Conservation (phyloP, 2,329 filamentous ascomycete species). For the Verticillium klebahnii region DNA sequence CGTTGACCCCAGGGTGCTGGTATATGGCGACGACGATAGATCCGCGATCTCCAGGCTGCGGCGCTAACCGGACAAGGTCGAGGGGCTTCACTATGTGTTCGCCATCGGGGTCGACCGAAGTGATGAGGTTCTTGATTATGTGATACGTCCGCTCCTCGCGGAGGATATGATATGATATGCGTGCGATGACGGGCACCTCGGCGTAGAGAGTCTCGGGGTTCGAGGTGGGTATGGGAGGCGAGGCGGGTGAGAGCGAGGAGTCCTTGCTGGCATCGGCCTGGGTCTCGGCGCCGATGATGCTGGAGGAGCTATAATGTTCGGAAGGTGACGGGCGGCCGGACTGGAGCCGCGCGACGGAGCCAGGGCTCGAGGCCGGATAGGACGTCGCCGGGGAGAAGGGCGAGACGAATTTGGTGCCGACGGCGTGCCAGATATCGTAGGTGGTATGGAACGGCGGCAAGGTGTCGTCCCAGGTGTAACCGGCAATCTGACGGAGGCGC, state of each 20-base stretch:
- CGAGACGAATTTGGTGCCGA: conserved; percentile 56
- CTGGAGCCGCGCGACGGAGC: conserved; percentile 34
- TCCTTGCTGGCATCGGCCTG: conserved; percentile 33
- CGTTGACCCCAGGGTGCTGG: conserved; percentile 71
- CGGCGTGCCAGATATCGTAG: conserved; percentile 86
- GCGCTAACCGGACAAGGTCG: conserved; percentile 69
- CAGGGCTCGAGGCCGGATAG: conserved; percentile 38
- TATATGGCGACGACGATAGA: conserved; percentile 78
- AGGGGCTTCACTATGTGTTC: conserved; percentile 77
- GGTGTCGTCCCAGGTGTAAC: conserved; percentile 73
- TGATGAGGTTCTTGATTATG: conserved; percentile 68
- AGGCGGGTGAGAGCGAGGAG: conserved; percentile 29
- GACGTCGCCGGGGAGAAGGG: conserved; percentile 41
- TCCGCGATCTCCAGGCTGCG: conserved; percentile 63
- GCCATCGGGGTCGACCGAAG: conserved; percentile 66
- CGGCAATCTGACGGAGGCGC: conserved; percentile 66
- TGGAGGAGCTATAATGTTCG: conserved; percentile 32
- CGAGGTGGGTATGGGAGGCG: conserved; percentile 26
- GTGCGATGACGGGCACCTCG: conserved; percentile 69
- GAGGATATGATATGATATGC: conserved; percentile 76
- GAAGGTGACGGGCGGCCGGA: conserved; percentile 38
- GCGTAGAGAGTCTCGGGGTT: conserved; percentile 47
- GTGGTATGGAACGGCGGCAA: conserved; percentile 56
- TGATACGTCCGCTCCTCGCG: conserved; percentile 86
- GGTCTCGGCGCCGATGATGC: conserved; percentile 17